Base-by-base conservation (phyloP, 2,329 filamentous ascomycete genomes). In the Epichloe gansuensis region DNA sequence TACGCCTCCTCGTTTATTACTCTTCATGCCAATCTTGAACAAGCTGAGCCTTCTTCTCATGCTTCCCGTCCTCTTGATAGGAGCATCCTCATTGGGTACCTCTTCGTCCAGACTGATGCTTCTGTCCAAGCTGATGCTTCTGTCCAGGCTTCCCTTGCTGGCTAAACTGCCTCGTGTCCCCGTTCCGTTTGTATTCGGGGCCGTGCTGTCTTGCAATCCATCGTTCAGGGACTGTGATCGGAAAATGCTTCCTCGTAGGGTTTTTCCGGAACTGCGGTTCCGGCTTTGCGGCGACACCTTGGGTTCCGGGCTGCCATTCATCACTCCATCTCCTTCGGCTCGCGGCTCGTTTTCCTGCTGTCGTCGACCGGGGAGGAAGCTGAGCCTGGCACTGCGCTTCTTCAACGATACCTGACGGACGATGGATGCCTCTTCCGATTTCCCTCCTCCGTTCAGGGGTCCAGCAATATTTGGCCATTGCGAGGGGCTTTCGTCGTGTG, bases 41-140 rank as follows among this genome's bases (percentile, higher is more conserved):
- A 90, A 73, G 65, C 87, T 93, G 58, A 94, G 74, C 62, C 89
- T 73, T 71, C 89, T 91, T 69, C 84, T 82, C 58, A 94, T 79
- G 54, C 82, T 85, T 38, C 78, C 80, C 50, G 78, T 78, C 62
- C 75, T 75, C 52, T 68, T 65, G 39, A 71, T 48, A 9, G 66
- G 63, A 39, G 68, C 73, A 44, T 62, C 65, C 35, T 63, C 60
- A 0, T 52, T 51, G 23, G 61, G 51, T 46, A 63, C 59, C 9
- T 62, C 57, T 21, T 61, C 60, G 12, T 60, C 57, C 12, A 56
- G 55, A 13, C 57, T 54, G 6, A 57, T 57, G 5, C 61, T 54
- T 13, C 62, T 58, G 39, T 67, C 64, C 44, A 63, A 54, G 52
- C 64, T 68, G 31, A 58, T 58, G 5, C 61, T 54, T 13, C 62